These are phyloP conservation scores for Phytopythium helicoides DNA, from an alignment of 352 stramenopile genomes.

Conservation along the genomic window DNA sequence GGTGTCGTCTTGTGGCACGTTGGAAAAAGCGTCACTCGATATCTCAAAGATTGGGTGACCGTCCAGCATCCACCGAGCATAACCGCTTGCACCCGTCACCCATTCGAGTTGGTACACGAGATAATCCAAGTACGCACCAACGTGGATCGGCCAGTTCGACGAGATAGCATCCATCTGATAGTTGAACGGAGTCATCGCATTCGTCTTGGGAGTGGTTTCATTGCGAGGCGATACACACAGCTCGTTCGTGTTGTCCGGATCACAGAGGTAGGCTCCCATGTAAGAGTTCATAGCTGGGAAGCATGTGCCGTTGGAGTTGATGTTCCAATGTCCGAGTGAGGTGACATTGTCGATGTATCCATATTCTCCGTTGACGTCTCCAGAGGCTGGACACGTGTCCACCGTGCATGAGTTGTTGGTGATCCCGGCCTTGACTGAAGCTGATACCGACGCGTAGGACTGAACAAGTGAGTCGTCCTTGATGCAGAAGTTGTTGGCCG, in stretches of 20 bases:
- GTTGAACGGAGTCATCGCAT: conserved; percentile 65
- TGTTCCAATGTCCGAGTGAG: conserved; percentile 35
- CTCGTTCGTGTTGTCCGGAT: conserved; percentile 42
- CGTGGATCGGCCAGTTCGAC: conserved; percentile 62
- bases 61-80: conserved; percentile 69
- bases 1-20: conserved; percentile 42
- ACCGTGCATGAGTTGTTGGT: conserved; percentile 36
- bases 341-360: conserved; percentile 29
- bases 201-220: conserved; percentile 30
- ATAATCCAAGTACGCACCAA: conserved; percentile 56
- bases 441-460: conserved; percentile 21
- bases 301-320: conserved; percentile 68
- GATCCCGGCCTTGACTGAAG: conserved; percentile 26
- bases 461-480: conserved; percentile 15
- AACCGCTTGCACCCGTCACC: conserved; percentile 60
- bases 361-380: conserved; percentile 44
- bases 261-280: conserved; percentile 55
- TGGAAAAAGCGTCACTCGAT: conserved; percentile 42
- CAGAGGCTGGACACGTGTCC: conserved; percentile 31
- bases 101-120: conserved; percentile 72
- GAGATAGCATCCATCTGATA: conserved; percentile 82
- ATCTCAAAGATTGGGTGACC: conserved; percentile 60
- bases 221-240: conserved; percentile 38
- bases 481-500: conserved; percentile 41
- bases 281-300: conserved; percentile 69